Conservation (phyloP, 306 rosid species). For the Parietaria judaica region DNA sequence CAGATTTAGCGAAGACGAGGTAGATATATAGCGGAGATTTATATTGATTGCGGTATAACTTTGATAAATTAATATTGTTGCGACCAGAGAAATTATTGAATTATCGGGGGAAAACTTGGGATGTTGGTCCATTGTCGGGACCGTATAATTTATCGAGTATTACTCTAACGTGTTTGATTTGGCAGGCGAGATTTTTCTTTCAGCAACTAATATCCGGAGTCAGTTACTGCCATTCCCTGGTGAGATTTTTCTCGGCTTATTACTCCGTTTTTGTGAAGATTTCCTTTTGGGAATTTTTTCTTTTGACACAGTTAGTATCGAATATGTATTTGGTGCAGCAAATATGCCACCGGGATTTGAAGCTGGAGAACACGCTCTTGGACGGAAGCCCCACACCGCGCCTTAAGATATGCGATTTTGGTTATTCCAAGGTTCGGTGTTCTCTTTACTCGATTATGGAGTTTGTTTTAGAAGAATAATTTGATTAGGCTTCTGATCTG, state of each 20-base stretch:
- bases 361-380: conserved; percentile 81
- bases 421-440: conserved; percentile 75
- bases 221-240: conserved; percentile 87
- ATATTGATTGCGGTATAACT: background rate
- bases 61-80: no score
- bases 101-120: no score
- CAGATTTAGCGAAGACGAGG: conserved; percentile 93
- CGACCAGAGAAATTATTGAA: no score
- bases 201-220: conserved; percentile 97
- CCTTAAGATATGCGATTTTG: conserved; percentile 90
- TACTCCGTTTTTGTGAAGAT: no score
- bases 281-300: background rate
- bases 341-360: conserved; percentile 95
- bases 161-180: background rate
- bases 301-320: background rate
- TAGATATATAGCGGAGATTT: conserved; percentile 17
- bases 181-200: conserved; percentile 95
- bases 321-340: conserved; percentile 33
- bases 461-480: no score
- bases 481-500: no score
- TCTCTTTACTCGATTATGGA: no score
- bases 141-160: no score
- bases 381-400: conserved; percentile 79
- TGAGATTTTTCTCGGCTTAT: conserved; percentile 11
- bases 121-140: no score